Base-by-base conservation (phyloP, 306 rosid genomes). In the Betula pendula region DNA sequence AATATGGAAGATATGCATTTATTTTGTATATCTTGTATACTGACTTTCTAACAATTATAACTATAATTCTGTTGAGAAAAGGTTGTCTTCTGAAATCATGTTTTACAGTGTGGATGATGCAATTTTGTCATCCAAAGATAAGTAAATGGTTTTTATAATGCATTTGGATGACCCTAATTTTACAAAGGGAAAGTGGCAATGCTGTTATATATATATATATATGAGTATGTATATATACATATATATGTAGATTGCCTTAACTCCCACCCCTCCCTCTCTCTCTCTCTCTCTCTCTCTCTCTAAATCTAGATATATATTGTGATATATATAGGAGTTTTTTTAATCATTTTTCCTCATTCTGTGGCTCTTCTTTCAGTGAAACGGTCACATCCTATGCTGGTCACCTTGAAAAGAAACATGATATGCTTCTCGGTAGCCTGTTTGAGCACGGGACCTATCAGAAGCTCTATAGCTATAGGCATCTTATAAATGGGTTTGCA, bases 401-500 rank as follows among this genome's bases (percentile, higher is more conserved):
- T 81, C 99, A 96, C 85, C 96, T 96, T 68, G 98, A 96, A 77
- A 86, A 72, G 49, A 91, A 88, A 68, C 99, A 96, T 68, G 99
- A 96, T 80, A 92, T 90, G 96, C 90, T 96, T 80, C 96, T 96
- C 16, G 96, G 95, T 47, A 79, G 86, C 94, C 85, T 96, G 77
- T 96, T 93, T 84, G 90, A 93, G 79, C 72, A 66, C 72, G 99
- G 97, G 50, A 88, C 89, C 68, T 96, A 91, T 83, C 78, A 83
- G 81, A 96, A 96, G 82, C 90, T 96, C 52, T 96, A 96, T 67
- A 96, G 98, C 77, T 96, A 92, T 85, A 84, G 87, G 5, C 99
- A 96, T 91, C 99, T 96, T 81, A 82, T 96, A 82, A 96, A 96
- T 85, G 99, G 99, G 25, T 96, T 96, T 91, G 87, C 99, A 73